Evolutionary conservation across 768 basidiomycete species (phyloP), one percentile per base, ranked within the genome.

Genomic region (Amyloporia xantha): DNA sequence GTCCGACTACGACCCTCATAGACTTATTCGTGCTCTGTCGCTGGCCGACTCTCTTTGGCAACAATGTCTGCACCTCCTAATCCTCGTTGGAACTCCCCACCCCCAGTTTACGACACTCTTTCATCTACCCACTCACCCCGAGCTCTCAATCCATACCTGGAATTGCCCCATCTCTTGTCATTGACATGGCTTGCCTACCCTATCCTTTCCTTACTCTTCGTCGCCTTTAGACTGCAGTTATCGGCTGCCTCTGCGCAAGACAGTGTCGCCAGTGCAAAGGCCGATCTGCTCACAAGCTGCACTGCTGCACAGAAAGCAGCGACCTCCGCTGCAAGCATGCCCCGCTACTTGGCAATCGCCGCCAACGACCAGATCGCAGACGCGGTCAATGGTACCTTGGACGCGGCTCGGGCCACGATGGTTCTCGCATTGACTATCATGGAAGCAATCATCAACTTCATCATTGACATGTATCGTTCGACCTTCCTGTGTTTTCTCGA

Each of bases 401-500:
- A 84, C 47, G 89, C 76, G 20, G 84, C 91, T 15, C 84, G 88
- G 19, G 80, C 73, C 9, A 76, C 84, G 5, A 75, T 96, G 45
- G 69, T 86, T 28, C 68, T 90, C 35, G 68, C 89, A 2, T 70
- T 97, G 48, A 95, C 88, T 0, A 71, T 82, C 30, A 85, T 95
- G 79, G 91, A 96, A 62, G 82, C 75, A 1, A 77, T 94, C 59
- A 84, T 93, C 67, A 91, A 89, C 59, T 97, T 98, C 66, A 78
- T 96, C 54, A 78, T 98, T 55, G 86, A 91, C 67, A 79, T 85
- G 40, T 98, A 96, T 62, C 85, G 93, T 35, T 94, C 92, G 2
- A 88, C 94, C 2, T 84, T 95, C 60, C 75, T 99, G 45, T 99
- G 95, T 65, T 92, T 96, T 57, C 70, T 96, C 54, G 92, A 98